Percentiles rank a stretch among this genome's conserved stretches.
Conservation (phyloP, 495 filamentous ascomycete species). For the Xylaria sp. region DNA sequence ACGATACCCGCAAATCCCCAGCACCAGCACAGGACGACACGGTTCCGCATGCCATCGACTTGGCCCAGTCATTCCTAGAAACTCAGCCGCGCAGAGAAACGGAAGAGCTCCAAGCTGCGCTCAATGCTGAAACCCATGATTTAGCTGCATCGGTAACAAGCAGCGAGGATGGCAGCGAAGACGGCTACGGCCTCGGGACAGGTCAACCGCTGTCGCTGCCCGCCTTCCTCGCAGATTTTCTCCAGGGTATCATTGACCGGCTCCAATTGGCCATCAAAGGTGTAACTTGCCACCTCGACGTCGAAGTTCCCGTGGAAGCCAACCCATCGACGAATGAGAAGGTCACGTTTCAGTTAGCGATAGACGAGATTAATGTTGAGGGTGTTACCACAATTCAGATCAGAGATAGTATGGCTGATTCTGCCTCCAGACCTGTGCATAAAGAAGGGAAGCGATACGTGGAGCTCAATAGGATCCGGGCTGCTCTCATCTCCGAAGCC, state of each 20-base stretch:
- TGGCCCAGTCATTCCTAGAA: constrained; percentile 87
- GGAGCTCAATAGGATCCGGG: constrained; percentile 66
- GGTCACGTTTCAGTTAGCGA: constrained; percentile 68
- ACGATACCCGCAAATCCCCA: constrained; percentile 35
- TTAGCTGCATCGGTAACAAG: constrained; percentile 60
- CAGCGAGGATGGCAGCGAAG: constrained; percentile 67
- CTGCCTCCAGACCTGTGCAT: constrained; percentile 36
- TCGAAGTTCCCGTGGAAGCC: constrained; percentile 69
- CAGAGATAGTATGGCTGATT: constrained; percentile 27
- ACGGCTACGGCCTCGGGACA: constrained; percentile 72
- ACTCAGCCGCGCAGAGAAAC: constrained; percentile 79
- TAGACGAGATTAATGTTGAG: constrained; percentile 71
- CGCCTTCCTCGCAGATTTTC: constrained; percentile 78
- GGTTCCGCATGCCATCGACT: constrained; percentile 78
- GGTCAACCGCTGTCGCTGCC: constrained; percentile 79
- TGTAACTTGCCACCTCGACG: constrained; percentile 64
- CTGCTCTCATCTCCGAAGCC: constrained; percentile 73
- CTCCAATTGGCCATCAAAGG: constrained; percentile 71
- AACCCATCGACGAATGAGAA: constrained; percentile 56
- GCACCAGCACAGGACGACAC: constrained; percentile 42
- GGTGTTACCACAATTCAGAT: constrained; percentile 59
- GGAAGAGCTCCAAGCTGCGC: constrained; percentile 75
- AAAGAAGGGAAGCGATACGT: constrained; percentile 72
- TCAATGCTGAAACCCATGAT: constrained; percentile 71
- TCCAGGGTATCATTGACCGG: constrained; percentile 83